Conservation (phyloP, 2,329 filamentous ascomycete species). For the Aquanectria penicillioides region DNA sequence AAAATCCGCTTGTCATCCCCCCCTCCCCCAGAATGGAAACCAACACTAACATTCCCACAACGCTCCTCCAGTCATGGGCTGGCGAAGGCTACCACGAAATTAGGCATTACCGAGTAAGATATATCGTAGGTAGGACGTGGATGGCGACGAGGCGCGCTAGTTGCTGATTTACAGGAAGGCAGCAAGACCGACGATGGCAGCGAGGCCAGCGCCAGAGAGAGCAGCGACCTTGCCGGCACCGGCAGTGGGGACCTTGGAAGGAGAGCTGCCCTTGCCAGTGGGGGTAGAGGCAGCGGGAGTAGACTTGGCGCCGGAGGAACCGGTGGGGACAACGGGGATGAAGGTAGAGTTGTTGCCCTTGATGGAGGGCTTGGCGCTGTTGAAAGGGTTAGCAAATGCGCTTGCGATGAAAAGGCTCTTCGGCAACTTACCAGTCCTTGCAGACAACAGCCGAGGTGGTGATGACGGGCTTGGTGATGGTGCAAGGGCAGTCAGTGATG, state of each 20-base stretch:
- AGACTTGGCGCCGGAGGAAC: conserved; percentile 37
- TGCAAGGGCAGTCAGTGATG: conserved; percentile 79
- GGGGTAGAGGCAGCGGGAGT: conserved; percentile 40
- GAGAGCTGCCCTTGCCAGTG: conserved; percentile 39
- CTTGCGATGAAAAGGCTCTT: neutral
- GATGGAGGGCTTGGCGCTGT: conserved; percentile 14
- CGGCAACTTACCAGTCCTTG: conserved; percentile 60
- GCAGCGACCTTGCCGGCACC: conserved; percentile 66
- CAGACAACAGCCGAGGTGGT: conserved; percentile 63
- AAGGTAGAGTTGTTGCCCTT: conserved; percentile 12
- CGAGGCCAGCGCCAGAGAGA: conserved; percentile 68
- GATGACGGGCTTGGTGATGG: conserved; percentile 67
- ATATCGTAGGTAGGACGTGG: conserved; percentile 53
- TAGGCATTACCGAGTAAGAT: conserved; percentile 53
- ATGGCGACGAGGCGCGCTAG: conserved; percentile 47
- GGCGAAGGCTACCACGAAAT: conserved; percentile 50
- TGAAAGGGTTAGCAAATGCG: conserved; percentile 4
- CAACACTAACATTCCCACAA: conserved; percentile 44
- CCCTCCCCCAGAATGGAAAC: conserved; percentile 39
- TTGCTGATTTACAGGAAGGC: conserved; percentile 66
- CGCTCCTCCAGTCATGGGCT: conserved; percentile 51
- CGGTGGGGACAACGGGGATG: conserved; percentile 32
- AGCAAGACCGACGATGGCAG: conserved; percentile 68
- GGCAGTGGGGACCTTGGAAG: conserved; percentile 58
- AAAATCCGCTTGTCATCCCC: conserved; percentile 26